Evolutionary conservation across 352 stramenopile genomes (phyloP), one percentile per base, ranked within the genome.

Genomic region (Pythium rhizo-oryzae): DNA sequence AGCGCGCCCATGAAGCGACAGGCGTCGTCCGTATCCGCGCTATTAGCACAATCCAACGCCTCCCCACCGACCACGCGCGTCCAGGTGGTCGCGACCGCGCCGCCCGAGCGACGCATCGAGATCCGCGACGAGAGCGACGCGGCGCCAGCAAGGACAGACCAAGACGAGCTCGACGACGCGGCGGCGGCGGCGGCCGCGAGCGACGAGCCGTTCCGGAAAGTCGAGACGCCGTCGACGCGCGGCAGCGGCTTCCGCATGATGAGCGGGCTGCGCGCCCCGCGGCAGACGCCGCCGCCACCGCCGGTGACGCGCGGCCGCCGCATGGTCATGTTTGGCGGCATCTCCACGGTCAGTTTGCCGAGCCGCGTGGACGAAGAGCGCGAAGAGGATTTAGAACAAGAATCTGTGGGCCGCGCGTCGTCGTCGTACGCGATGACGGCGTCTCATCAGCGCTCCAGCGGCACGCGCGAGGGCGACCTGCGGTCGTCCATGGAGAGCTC

Each of bases 401-500:
- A 63, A 13, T 56, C 62, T 0, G 49, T 39, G 21, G 55, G 39
- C 16, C 65, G 65, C 12, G 65, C 56, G 39, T 66, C 58, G 41
- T 66, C 58, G 16, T 58, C 50, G 15, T 39, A 59, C 18, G 59
- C 33, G 23, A 25, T 64, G 19, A 55, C 66, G 28, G 15, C 53
- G 39, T 64, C 65, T 0, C 65, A 61, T 1, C 44, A 39, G 11
- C 41, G 47, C 8, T 75, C 70, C 0, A 63, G 41, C 19, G 51
- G 47, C 35, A 24, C 41, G 52, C 61, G 52, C 16, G 72, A 73
- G 35, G 67, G 62, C 5, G 75, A 74, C 4, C 63, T 77, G 52
- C 66, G 79, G 43, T 69, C 75, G 0, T 87, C 80, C 0, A 71
- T 75, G 18, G 74, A 77, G 65, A 76, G 70, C 1, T 87, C 77